Conservation (phyloP, 768 basidiomycete species). For the Phlegmacium glaucopus region DNA sequence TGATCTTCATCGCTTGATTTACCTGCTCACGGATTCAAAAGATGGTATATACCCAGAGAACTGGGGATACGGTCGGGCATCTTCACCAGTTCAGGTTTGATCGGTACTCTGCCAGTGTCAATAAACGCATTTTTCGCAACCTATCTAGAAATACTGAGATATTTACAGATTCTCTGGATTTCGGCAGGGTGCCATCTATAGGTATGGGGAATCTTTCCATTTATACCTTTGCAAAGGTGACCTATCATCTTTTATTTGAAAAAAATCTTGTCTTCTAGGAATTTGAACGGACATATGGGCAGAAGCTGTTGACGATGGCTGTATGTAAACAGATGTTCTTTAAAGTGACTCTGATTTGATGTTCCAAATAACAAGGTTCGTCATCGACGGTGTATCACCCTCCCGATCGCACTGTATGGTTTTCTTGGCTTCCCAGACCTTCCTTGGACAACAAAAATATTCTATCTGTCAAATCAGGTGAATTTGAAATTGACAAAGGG, state of each 20-base stretch:
- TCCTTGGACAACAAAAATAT: conserved; percentile 58
- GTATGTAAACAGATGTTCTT: conserved; percentile 29
- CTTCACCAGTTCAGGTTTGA: too few species aligned
- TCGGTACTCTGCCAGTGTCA: too few species aligned
- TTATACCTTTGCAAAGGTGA: not conserved
- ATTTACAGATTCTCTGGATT: conserved; percentile 56
- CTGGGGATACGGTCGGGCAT: too few species aligned
- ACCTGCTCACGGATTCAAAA: too few species aligned
- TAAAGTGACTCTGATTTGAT: conserved; percentile 1
- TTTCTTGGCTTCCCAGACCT: conserved; percentile 73
- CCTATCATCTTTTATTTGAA: too few species aligned
- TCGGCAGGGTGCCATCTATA: conserved; percentile 61
- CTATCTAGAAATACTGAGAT: not conserved
- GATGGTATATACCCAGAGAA: too few species aligned
- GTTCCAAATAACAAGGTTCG: conserved; percentile 40
- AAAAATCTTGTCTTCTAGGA: conserved; percentile 30
- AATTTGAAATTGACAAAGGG: not conserved
- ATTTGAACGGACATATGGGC: conserved; percentile 49
- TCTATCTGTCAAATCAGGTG: conserved; percentile 60
- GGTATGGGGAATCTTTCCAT: conserved; percentile 22
- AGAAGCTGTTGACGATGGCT: conserved; percentile 68
- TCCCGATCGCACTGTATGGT: conserved; percentile 69
- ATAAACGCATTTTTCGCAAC: not conserved
- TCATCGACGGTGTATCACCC: conserved; percentile 68
- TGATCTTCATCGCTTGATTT: too few species aligned